Evolutionary conservation across 352 stramenopile genomes (phyloP), one percentile per base, ranked within the genome.

Genomic region (Phytopythium kandeliae): DNA sequence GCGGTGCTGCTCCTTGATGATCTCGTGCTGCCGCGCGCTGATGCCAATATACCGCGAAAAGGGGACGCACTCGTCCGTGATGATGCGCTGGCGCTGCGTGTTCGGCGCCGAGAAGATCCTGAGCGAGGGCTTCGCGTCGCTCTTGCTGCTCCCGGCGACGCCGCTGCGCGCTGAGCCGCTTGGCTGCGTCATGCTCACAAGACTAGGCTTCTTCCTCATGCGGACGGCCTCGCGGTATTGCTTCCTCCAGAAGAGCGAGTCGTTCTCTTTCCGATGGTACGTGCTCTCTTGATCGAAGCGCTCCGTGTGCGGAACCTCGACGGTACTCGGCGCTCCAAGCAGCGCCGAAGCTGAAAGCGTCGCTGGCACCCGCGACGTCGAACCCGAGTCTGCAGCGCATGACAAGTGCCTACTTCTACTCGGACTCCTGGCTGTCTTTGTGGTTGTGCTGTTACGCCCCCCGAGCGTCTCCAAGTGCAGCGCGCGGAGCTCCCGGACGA

Each of bases 31-130:
- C 10, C 69, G 67, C 11, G 71, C 74, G 48, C 71, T 89, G 45
- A 89, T 86, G 30, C 78, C 78, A n/a, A 89, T 89, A 62, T 86
- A 89, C 31, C 78, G 51, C 17, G 78, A 69, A 48, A 76, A 85
- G 13, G 78, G 78, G 21, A 89, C 65, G 22, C 60, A 79, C 49
- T 89, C 77, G 49, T 89, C 77, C 10, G 35, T 62, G 48, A 37
- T 63, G 40, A 19, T 59, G 70, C 54, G 71, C 54, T 69, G 66
- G 61, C 71, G 71, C 47, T 75, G 67, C 12, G 59, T 63, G 48
- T 82, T 69, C 0, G 73, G 78, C 31, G 65, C 67, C 15, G 78
- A 86, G 55, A 89, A 89, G 57, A 89, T 89, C 69, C 81, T 80
- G 35, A 89, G 69, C 7, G 75, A 85, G 8, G 76, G 71, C 36